Evolutionary conservation across 805 yeast species (phyloP).

Genomic region (Yarrowia sp.): DNA sequence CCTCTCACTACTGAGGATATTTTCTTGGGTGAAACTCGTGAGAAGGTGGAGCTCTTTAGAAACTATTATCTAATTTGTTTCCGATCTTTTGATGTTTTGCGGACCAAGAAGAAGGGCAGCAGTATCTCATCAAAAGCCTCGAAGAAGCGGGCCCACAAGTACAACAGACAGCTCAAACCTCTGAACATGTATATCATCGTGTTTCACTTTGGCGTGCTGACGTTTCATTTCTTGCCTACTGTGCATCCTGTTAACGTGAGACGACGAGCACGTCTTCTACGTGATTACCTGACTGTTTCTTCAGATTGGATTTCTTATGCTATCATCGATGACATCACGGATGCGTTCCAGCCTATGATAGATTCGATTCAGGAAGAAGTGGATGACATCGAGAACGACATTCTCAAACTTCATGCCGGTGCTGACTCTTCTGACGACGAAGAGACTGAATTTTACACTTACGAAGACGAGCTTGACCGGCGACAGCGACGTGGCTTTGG

Average conservation of each 20-base stretch:
- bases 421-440: constrained; percentile 45
- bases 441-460: constrained; percentile 39
- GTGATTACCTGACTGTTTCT: constrained; percentile 83
- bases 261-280: constrained; percentile 80
- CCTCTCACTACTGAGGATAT: constrained; percentile 96
- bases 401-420: constrained; percentile 79
- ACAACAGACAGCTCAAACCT: constrained; percentile 61
- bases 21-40: constrained; percentile 87
- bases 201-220: constrained; percentile 83
- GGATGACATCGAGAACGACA: constrained; percentile 89
- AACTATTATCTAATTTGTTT: constrained; percentile 91
- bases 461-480: constrained; percentile 28
- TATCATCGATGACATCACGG: constrained; percentile 92
- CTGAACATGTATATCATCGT: constrained; percentile 90
- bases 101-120: background rate
- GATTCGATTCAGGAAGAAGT: constrained; percentile 93
- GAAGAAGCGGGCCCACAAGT: constrained; percentile 64
- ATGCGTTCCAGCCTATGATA: constrained; percentile 95
- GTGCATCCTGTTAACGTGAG: constrained; percentile 96
- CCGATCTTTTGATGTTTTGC: constrained; percentile 68
- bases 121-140: constrained; percentile 45
- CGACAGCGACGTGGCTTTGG: background rate
- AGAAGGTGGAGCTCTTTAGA: constrained; percentile 88
- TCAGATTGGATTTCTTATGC: constrained; percentile 98
- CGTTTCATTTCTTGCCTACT: constrained; percentile 91